Base-by-base conservation (phyloP, 2,329 filamentous ascomycete species). In the Oidium heveae region DNA sequence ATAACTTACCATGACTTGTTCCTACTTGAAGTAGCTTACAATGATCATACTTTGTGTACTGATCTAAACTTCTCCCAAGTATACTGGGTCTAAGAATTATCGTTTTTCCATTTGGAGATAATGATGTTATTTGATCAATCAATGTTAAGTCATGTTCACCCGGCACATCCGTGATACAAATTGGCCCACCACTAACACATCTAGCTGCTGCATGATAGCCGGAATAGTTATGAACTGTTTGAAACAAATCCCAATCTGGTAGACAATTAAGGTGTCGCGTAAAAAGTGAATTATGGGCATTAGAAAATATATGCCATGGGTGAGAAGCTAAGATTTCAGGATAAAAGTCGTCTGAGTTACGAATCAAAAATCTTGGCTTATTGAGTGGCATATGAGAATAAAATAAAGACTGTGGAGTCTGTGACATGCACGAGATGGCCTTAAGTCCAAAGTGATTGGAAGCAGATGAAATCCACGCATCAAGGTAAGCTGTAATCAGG, bases 261-360 rank as follows among this genome's bases (percentile, higher is more conserved):
- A 96, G 68, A 0, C 86, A 77, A 60, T 95, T 94, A 34, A 96
- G 72, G 63, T 91, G 82, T 58, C 86, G 80, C 1, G 83, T 88
- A 15, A 96, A 71, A 0, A 96, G 72, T 34, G 78, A 74, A 65
- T 94, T 95, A 67, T 95, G 84, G 0, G 89, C 89, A 64, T 96
- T 98, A 58, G 82, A 79, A 72, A 93, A 98, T 37, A 96, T 75
- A 66, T 98, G 91, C 89, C 91, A 98, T 0, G 88, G 77, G 58
- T 98, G 91, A 7, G 83, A 86, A 0, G 78, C 75, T 0, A 81
- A 76, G 4, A 87, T 75, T 47, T 87, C 77, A 0, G 91, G 91
- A 66, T 93, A 95, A 72, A 88, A 98, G 67, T 96, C 84, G 58
- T 81, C 88, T 0, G 85, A 93, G 68, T 93, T 96, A 50, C 91